phyloP scores from a whole-genome alignment of 306 rosid species.

The Rubus idaeus region DNA sequence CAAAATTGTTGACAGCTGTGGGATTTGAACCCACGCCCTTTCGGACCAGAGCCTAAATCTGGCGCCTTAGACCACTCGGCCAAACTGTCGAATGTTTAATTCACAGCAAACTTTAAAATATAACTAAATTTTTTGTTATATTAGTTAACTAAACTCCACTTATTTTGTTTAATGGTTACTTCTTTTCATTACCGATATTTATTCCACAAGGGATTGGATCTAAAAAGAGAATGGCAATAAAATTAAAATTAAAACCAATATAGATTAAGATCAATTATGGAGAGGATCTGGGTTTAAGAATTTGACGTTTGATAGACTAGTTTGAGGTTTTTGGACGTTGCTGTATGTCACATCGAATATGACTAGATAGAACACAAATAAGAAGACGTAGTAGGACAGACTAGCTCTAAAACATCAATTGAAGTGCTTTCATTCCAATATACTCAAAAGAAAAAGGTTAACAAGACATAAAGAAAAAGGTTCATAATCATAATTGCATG shows the following conservation, averaged over 20 bases:
- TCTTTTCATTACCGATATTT: too few species aligned
- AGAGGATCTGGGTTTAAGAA: neutral
- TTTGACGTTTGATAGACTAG: neutral
- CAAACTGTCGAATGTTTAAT: slow-evolving; percentile 49
- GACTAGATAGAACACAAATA: neutral
- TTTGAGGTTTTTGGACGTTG: neutral
- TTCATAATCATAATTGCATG: slow-evolving; percentile 18
- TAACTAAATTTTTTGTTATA: too few species aligned
- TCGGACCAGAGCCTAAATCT: slow-evolving; percentile 95
- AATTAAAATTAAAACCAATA: too few species aligned
- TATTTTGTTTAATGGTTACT: too few species aligned
- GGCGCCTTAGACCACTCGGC: slow-evolving; percentile 93
- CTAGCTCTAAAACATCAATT: neutral
- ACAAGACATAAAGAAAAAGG: neutral
- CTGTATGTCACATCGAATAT: neutral
- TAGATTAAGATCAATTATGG: neutral
- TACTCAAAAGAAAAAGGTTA: slow-evolving; percentile 13
- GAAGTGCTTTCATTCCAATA: slow-evolving; percentile 27
- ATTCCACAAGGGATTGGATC: too few species aligned
- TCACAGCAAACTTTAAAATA: too few species aligned
- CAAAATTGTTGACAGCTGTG: slow-evolving; percentile 46
- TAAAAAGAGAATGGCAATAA: too few species aligned
- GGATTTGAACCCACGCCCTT: slow-evolving; percentile 98
- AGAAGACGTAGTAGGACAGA: neutral
- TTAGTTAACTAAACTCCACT: too few species aligned